These are phyloP conservation scores for Neurospora sp. DNA, from an alignment of 2,329 filamentous ascomycete genomes.

Conservation along the genomic window DNA sequence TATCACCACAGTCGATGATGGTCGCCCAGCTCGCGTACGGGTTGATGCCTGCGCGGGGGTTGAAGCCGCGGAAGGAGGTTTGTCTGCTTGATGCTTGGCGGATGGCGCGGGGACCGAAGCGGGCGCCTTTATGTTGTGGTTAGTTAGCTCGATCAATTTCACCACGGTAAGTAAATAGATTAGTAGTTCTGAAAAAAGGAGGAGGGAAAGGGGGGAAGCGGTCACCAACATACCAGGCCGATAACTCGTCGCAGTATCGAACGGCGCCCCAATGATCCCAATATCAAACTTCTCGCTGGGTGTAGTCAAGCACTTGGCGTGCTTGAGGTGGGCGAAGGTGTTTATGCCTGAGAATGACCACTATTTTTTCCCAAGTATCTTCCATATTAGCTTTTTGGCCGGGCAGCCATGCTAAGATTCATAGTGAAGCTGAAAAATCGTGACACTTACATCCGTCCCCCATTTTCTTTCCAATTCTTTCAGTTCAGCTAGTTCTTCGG, in stretches of 20 bases:
- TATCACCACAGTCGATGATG: slow-evolving; percentile 83
- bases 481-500: slow-evolving; percentile 41
- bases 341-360: slow-evolving; percentile 66
- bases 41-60: slow-evolving; percentile 72
- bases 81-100: slow-evolving; percentile 75
- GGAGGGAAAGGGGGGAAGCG: no score
- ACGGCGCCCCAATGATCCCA: slow-evolving; percentile 61
- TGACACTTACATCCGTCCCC: slow-evolving; percentile 41
- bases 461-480: slow-evolving; percentile 49
- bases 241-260: slow-evolving; percentile 65
- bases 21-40: slow-evolving; percentile 72
- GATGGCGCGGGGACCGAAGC: slow-evolving; percentile 83
- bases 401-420: not conserved
- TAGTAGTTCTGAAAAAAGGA: no score
- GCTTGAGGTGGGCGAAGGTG: slow-evolving; percentile 61
- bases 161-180: no score
- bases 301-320: slow-evolving; percentile 60
- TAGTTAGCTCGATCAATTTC: no score
- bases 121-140: slow-evolving; percentile 38
- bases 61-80: slow-evolving; percentile 71
- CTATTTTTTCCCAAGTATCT: slow-evolving; percentile 17
- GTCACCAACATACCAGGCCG: slow-evolving; percentile 42
- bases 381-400: not conserved
- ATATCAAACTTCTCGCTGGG: slow-evolving; percentile 59
- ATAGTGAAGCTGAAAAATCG: not conserved